These are phyloP conservation scores for Salix exigua DNA, from an alignment of 345 rosid species.

Conservation along the genomic window DNA sequence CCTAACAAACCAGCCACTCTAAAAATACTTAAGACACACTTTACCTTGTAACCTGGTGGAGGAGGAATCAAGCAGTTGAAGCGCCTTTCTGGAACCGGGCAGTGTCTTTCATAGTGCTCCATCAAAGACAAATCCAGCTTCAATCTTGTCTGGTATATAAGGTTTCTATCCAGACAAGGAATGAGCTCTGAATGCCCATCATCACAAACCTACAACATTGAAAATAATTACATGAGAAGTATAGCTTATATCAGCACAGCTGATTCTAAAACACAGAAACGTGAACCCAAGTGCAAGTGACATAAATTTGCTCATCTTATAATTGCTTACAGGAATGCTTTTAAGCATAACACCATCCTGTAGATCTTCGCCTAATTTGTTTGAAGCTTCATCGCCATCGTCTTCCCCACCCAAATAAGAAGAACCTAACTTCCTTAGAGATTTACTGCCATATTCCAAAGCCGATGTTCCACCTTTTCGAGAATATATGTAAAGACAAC, in stretches of 20 bases:
- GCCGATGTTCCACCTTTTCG: slow-evolving; percentile 61
- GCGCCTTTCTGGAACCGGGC: slow-evolving; percentile 83
- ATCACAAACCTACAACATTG: slow-evolving; percentile 59
- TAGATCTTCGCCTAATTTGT: slow-evolving; percentile 42
- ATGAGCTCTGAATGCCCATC: slow-evolving; percentile 72
- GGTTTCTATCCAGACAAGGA: slow-evolving; percentile 86
- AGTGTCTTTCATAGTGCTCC: slow-evolving; percentile 96
- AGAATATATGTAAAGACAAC: slow-evolving; percentile 67
- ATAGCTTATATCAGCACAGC: background rate
- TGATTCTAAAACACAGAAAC: background rate
- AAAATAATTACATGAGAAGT: background rate
- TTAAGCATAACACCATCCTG: slow-evolving; percentile 45
- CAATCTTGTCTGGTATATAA: slow-evolving; percentile 71
- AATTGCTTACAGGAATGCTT: slow-evolving; percentile 76
- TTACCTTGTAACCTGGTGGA: slow-evolving; percentile 80
- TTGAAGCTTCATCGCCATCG: slow-evolving; percentile 52
- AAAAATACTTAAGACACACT: no score
- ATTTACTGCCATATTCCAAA: slow-evolving; percentile 63
- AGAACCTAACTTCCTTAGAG: slow-evolving; percentile 75
- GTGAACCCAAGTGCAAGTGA: background rate
- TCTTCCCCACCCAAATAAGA: slow-evolving; percentile 82
- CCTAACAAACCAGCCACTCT: no score
- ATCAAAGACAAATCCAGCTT: slow-evolving; percentile 72
- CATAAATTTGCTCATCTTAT: background rate
- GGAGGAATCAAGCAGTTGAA: slow-evolving; percentile 91